These are phyloP conservation scores for Cercophora samala DNA, from an alignment of 495 filamentous ascomycete genomes.

Conservation along the genomic window DNA sequence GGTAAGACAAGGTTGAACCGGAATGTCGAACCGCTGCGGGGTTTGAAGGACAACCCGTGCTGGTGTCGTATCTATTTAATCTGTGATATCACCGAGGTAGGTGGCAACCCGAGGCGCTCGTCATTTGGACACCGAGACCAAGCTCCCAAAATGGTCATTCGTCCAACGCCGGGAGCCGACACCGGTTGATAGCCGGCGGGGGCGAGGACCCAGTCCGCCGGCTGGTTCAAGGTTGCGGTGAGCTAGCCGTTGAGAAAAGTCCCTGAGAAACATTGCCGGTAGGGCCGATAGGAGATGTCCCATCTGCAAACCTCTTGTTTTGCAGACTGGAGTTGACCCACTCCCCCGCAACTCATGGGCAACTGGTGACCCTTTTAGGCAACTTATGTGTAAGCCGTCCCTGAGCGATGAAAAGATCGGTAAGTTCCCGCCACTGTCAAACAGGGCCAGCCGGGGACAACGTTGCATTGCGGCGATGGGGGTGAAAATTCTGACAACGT, in stretches of 20 bases:
- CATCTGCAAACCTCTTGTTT: background rate
- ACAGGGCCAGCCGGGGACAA: background rate
- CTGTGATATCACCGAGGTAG: background rate
- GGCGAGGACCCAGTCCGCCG: background rate
- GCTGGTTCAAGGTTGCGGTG: background rate
- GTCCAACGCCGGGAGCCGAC: background rate
- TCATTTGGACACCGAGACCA: background rate
- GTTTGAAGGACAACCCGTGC: background rate
- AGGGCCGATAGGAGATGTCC: background rate
- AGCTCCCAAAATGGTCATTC: background rate
- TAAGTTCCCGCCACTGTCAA: background rate
- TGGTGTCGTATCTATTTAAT: background rate
- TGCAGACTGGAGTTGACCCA: background rate
- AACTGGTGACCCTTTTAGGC: background rate
- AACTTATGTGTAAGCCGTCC: background rate
- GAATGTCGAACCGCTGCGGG: background rate
- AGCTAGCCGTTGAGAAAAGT: background rate
- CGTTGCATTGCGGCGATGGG: background rate
- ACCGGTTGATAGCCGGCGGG: background rate
- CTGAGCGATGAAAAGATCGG: background rate
- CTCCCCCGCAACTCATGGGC: background rate
- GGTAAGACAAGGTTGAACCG: background rate
- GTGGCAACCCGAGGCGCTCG: background rate
- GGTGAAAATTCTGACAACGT: background rate
- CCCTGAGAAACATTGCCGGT: background rate